A percentile compares a stretch with the other conserved stretches of the same genome.
Conservation (phyloP, 805 yeast species). For the Zygoascus tannicola region DNA sequence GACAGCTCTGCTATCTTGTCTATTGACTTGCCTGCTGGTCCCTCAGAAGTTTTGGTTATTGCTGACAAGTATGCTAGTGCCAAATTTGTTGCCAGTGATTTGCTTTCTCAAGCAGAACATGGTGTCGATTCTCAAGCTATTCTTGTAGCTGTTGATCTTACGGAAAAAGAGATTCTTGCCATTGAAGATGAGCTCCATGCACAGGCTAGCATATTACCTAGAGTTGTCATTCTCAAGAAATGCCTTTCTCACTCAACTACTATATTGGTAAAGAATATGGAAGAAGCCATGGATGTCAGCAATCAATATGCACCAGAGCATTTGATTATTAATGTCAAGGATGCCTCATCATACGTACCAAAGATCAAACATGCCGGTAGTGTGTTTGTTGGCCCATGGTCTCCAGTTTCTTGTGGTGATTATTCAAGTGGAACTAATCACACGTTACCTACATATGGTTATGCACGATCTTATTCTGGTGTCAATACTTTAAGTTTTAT, state of each 20-base stretch:
- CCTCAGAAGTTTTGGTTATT: slow-evolving; percentile 90
- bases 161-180: slow-evolving; percentile 46
- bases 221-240: slow-evolving; percentile 87
- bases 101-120: slow-evolving; percentile 97
- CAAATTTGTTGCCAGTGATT: slow-evolving; percentile 93
- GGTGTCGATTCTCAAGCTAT: slow-evolving; percentile 98
- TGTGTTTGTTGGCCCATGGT: slow-evolving; percentile 89
- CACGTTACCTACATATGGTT: slow-evolving; percentile 96
- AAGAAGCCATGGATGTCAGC: slow-evolving; percentile 78
- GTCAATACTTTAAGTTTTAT: slow-evolving; percentile 94
- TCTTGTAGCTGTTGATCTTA: slow-evolving; percentile 69
- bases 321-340: slow-evolving; percentile 77
- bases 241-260: slow-evolving; percentile 89
- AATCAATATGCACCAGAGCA: slow-evolving; percentile 97
- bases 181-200: slow-evolving; percentile 75
- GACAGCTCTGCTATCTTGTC: slow-evolving; percentile 92
- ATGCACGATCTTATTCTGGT: slow-evolving; percentile 95
- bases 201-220: slow-evolving; percentile 79
- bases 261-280: slow-evolving; percentile 54
- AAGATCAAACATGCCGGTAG: slow-evolving; percentile 89
- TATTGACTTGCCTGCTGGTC: slow-evolving; percentile 99
- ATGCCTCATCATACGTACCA: slow-evolving; percentile 65
- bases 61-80: slow-evolving; percentile 86
- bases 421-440: slow-evolving; percentile 98
- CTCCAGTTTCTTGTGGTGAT: slow-evolving; percentile 98